Evolutionary conservation across 2,329 filamentous ascomycete genomes (phyloP).

Genomic region (Hypoxylon sp.): DNA sequence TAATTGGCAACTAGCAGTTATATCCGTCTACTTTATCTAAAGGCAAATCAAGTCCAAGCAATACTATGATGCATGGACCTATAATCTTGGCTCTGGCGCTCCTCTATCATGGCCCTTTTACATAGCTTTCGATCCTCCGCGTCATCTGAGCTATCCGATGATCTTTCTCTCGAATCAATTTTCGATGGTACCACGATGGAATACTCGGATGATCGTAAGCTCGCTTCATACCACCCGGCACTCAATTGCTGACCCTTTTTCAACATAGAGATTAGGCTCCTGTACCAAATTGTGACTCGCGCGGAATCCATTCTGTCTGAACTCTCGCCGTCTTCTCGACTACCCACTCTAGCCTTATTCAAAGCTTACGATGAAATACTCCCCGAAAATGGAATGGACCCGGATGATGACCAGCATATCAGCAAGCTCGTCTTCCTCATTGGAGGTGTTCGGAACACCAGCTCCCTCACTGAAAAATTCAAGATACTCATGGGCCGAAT

Average conservation of each 20-base stretch:
- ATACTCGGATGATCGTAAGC: constrained; percentile 46
- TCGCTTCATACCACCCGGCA: neutral
- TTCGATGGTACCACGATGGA: constrained; percentile 34
- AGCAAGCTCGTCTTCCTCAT: constrained; percentile 84
- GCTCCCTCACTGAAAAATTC: constrained; percentile 75
- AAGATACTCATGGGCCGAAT: constrained; percentile 73
- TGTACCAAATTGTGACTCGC: constrained; percentile 79
- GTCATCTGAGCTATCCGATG: constrained; percentile 42
- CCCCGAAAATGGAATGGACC: constrained; percentile 74
- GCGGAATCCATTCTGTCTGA: constrained; percentile 73
- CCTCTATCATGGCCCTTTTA: constrained; percentile 38
- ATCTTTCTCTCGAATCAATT: constrained; percentile 25
- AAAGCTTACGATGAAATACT: constrained; percentile 82
- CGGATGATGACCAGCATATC: constrained; percentile 80
- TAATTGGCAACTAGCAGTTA: constrained; percentile 42
- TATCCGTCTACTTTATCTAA: constrained; percentile 19
- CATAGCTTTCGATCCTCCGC: constrained; percentile 35
- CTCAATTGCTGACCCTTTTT: constrained; percentile 22
- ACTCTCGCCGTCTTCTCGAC: constrained; percentile 69
- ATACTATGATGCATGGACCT: constrained; percentile 44
- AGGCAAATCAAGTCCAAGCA: constrained; percentile 4
- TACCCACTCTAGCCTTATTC: constrained; percentile 83
- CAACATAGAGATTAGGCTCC: constrained; percentile 74
- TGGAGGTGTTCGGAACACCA: constrained; percentile 70
- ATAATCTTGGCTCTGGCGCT: constrained; percentile 29